Evolutionary conservation across 139 green algal genomes (phyloP).

Genomic region (Ettlia oleoabundans): DNA sequence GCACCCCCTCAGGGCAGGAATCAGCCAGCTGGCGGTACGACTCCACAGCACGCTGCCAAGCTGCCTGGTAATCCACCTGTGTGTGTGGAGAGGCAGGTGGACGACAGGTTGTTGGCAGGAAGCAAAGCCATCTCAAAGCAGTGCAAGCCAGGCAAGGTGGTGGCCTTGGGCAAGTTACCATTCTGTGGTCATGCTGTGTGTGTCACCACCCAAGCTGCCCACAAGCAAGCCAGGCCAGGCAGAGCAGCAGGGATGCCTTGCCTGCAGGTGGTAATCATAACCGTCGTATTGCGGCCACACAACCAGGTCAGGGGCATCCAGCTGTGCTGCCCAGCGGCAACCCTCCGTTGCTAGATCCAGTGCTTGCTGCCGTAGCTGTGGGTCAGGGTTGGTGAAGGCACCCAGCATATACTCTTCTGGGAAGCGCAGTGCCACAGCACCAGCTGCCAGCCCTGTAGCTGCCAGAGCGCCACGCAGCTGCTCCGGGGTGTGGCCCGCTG

Average conservation of each 20-base stretch:
- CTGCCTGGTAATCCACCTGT: slow-evolving; percentile 59
- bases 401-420: slow-evolving; percentile 41
- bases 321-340: slow-evolving; percentile 51
- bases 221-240: no score
- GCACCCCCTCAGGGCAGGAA: slow-evolving; percentile 35
- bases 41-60: slow-evolving; percentile 52
- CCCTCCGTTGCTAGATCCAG: slow-evolving; percentile 49
- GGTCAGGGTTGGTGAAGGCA: slow-evolving; percentile 60
- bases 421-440: slow-evolving; percentile 38
- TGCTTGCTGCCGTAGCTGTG: slow-evolving; percentile 24
- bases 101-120: no score
- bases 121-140: no score
- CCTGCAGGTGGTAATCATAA: slow-evolving; percentile 68
- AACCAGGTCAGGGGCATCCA: slow-evolving; percentile 59
- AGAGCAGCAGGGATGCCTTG: no score
- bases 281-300: slow-evolving; percentile 57
- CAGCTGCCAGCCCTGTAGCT: slow-evolving; percentile 42
- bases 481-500: slow-evolving; percentile 23
- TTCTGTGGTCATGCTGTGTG: background rate
- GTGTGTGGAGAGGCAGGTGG: background rate
- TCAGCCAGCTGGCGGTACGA: slow-evolving; percentile 45
- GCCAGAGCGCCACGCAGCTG: slow-evolving; percentile 41
- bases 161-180: background rate
- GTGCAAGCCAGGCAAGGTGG: background rate
- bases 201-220: no score